These are phyloP conservation scores for Populus simonii DNA, from an alignment of 345 rosid genomes.

Conservation along the genomic window DNA sequence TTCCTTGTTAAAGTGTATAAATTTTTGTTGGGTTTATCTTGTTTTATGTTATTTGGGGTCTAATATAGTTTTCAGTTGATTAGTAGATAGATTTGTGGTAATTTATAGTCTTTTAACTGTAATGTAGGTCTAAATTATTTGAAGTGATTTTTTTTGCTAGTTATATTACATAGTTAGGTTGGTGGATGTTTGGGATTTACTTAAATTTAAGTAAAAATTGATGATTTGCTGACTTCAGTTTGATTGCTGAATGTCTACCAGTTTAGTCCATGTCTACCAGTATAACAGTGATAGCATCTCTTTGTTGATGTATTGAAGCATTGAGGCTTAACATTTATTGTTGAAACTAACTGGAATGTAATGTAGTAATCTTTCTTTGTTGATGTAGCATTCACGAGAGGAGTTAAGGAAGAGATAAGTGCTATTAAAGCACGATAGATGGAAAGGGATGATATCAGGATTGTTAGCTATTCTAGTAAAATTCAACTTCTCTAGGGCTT, in stretches of 20 bases:
- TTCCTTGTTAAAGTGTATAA: not conserved
- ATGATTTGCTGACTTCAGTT: constrained; percentile 7
- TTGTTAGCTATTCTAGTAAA: not conserved
- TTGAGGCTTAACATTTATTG: too few species aligned
- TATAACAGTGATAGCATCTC: too few species aligned
- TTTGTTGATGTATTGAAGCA: too few species aligned
- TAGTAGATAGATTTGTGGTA: not conserved
- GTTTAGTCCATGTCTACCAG: not conserved
- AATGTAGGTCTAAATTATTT: not conserved
- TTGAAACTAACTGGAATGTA: too few species aligned
- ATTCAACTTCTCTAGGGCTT: not conserved
- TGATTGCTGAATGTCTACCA: not conserved
- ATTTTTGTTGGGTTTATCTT: not conserved
- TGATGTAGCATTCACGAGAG: too few species aligned
- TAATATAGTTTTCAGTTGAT: not conserved
- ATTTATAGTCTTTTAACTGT: constrained; percentile 1
- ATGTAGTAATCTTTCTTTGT: too few species aligned
- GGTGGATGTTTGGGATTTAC: not conserved
- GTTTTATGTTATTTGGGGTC: not conserved
- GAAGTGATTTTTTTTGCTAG: not conserved
- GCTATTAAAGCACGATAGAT: not conserved
- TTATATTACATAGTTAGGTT: not conserved
- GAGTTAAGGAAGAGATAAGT: not conserved
- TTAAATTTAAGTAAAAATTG: not conserved
- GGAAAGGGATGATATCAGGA: not conserved